Base-by-base conservation (phyloP, 306 rosid genomes). In the Quillaja saponaria region DNA sequence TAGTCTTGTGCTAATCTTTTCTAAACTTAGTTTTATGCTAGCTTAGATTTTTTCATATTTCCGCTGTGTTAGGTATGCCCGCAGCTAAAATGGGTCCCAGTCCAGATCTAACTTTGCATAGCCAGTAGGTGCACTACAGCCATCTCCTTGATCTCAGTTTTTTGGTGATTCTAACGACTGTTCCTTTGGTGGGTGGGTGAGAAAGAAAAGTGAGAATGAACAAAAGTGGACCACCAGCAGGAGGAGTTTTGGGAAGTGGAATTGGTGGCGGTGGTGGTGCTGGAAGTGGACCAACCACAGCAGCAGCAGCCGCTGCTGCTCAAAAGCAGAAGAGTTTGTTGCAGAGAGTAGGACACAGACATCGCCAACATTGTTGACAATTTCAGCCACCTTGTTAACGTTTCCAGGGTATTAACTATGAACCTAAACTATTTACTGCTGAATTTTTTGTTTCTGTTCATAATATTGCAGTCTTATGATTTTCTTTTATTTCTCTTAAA, bases 331-430 rank as follows among this genome's bases (percentile, higher is more conserved):
- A 91, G 83, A 77, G 81, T 1, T 54, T 86, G 77, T 49, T 88
- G 69, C 88, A 82, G 25, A 80, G 75, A 69, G 88, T 91, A n/a
- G 14, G 90, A 88, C 51, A 71, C 60, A 3, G 95, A 91, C 55
- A 86, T 91, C 4, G 82, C 77, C 63, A 79, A 49, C 56, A 88
- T 88, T 52, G 92, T 91, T 19, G 98, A 91, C 77, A 79, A 86
- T 73, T 91, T 91, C 84, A 88, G 82, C 76, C 86, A 82, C 71
- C 95, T 91, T 51, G 95, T 88, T 66, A 86, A 81, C 47, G 96
- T 79, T 64, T 87, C 96, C 16, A 77, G 90, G 83, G 98, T 91
- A 55, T 50, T 55, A 25, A 25, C 31, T 25, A 25, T 25, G 2
- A 25, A 25, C 31, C 31, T 25, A 25, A 25, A 25, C 31, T 25